Conservation (phyloP, 345 rosid genomes). For the Euclidium syriacum region DNA sequence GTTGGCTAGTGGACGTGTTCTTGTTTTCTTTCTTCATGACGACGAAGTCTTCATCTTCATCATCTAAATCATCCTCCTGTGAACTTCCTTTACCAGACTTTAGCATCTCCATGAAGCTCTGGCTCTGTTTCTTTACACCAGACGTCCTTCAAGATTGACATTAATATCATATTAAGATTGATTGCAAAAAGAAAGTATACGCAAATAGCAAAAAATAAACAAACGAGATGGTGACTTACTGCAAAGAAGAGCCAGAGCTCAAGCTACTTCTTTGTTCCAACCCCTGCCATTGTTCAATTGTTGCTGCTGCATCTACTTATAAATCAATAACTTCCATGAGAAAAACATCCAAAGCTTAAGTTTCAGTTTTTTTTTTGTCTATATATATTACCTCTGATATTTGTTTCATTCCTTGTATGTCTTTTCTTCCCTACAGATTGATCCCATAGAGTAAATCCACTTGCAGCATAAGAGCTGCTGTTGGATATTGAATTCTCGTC, state of each 20-base stretch:
- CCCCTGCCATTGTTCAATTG: constrained; percentile 40
- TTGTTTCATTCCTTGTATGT: constrained; percentile 64
- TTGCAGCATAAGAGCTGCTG: constrained; percentile 60
- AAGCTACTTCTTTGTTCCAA: constrained; percentile 49
- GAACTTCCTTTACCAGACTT: constrained; percentile 52
- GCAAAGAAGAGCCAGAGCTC: constrained; percentile 54
- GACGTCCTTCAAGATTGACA: constrained; percentile 38
- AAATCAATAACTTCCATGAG: neutral
- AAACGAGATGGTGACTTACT: constrained; percentile 36
- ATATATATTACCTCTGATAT: neutral
- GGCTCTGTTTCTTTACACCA: constrained; percentile 53
- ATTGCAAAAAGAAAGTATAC: neutral
- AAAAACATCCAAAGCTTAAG: neutral
- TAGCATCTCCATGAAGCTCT: constrained; percentile 83
- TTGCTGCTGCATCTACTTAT: constrained; percentile 36
- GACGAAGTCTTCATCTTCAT: constrained; percentile 47
- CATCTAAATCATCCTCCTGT: constrained; percentile 55
- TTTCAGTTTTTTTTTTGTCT: neutral
- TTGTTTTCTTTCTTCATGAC: constrained; percentile 46
- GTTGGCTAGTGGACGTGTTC: constrained; percentile 27
- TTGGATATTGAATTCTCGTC: constrained; percentile 41
- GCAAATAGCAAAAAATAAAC: neutral
- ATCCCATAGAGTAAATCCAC: constrained; percentile 73
- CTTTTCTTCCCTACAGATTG: constrained; percentile 58
- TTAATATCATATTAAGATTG: neutral